Evolutionary conservation across 495 filamentous ascomycete species (phyloP).

Genomic region (Aspergillus baeticus): DNA sequence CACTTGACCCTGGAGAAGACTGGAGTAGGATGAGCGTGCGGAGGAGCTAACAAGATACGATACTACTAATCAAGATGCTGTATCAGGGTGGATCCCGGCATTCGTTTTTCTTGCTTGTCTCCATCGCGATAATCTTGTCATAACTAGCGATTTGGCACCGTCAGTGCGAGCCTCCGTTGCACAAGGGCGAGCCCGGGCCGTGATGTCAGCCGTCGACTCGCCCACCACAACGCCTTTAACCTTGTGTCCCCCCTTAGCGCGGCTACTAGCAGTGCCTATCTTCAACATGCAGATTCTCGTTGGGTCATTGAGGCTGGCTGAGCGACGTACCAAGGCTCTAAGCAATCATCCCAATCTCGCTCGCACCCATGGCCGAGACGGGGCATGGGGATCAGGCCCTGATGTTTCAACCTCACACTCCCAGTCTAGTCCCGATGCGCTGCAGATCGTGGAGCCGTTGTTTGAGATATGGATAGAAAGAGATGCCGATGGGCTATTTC

Average conservation of each 20-base stretch:
- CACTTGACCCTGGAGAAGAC: not conserved
- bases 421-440: not conserved
- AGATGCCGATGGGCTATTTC: not conserved
- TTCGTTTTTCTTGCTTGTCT: not conserved
- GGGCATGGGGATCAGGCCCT: not conserved
- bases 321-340: not conserved
- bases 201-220: conserved; percentile 43
- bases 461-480: conserved; percentile 1
- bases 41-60: not conserved
- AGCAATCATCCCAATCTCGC: not conserved
- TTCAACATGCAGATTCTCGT: not conserved
- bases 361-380: not conserved
- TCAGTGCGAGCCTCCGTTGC: not conserved
- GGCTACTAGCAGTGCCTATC: too few relatives aligned
- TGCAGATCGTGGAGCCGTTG: conserved; percentile 13
- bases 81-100: conserved; percentile 3
- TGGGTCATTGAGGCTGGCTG: too few relatives aligned
- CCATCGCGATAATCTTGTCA: conserved; percentile 3
- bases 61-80: not conserved
- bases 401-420: conserved; percentile 1
- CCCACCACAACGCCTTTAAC: too few relatives aligned
- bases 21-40: not conserved
- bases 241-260: too few relatives aligned
- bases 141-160: not conserved
- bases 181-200: not conserved